These are phyloP conservation scores for Pelargonium cotyledonis DNA, from an alignment of 441 rosid species.

Conservation along the genomic window DNA sequence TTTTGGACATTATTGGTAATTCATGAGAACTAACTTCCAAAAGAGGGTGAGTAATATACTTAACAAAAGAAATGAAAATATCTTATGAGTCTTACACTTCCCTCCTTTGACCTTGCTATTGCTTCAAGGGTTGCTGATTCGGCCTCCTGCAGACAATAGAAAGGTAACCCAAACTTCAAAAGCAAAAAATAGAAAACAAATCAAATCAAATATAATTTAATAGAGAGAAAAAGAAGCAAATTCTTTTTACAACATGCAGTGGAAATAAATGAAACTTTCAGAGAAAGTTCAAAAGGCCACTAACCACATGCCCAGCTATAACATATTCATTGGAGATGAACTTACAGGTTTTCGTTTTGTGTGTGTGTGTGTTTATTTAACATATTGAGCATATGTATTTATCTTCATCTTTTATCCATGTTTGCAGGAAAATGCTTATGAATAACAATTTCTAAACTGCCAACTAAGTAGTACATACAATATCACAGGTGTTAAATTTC, in stretches of 20 bases:
- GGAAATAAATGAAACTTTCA: not conserved
- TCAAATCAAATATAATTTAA: not conserved
- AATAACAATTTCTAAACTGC: not conserved
- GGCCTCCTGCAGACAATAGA: slow-evolving; percentile 56
- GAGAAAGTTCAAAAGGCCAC: not conserved
- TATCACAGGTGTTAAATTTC: too few species aligned
- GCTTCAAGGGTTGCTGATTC: slow-evolving; percentile 92
- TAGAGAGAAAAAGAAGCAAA: not conserved
- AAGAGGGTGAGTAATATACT: not conserved
- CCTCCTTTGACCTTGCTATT: slow-evolving; percentile 64
- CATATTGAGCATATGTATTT: not conserved
- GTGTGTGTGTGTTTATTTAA: not conserved
- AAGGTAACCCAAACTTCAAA: not conserved
- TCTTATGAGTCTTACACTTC: slow-evolving; percentile 56
- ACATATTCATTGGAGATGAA: not conserved
- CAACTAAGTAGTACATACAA: not conserved
- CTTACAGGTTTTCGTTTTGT: not conserved
- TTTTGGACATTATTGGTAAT: too few species aligned
- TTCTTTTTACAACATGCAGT: not conserved
- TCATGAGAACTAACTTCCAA: too few species aligned
- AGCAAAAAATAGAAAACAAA: not conserved
- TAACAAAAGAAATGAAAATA: slow-evolving; percentile 13
- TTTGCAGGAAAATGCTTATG: not conserved
- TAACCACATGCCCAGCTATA: not conserved
- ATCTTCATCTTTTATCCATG: too few species aligned